Percentiles rank a stretch among this genome's conserved stretches.
phyloP scores from a whole-genome alignment of 2,329 filamentous ascomycete species.

The Orbilia javanica region DNA sequence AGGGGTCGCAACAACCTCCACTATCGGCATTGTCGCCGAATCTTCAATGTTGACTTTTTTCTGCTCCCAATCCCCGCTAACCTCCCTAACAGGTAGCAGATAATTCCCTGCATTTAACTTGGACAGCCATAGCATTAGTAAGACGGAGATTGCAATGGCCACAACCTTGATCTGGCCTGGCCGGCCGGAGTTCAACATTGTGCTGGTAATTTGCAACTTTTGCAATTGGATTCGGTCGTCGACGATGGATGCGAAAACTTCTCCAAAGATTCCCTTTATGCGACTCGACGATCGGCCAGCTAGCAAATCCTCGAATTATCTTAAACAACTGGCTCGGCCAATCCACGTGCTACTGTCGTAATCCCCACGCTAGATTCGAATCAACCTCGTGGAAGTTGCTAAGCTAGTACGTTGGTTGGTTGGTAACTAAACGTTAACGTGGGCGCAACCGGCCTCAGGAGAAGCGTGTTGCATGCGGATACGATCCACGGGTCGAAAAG shows the following conservation, averaged over 20 bases:
- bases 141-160: not conserved
- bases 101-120: not conserved
- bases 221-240: not conserved
- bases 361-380: not conserved
- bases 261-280: not conserved
- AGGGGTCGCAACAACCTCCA: not conserved
- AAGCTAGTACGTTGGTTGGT: not conserved
- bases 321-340: not conserved
- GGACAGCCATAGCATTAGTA: conserved; percentile 24
- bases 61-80: not conserved
- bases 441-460: not conserved
- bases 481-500: not conserved
- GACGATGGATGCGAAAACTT: not conserved
- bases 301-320: not conserved
- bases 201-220: not conserved
- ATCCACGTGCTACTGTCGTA: not conserved
- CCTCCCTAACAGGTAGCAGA: not conserved
- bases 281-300: not conserved
- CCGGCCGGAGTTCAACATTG: conserved; percentile 10
- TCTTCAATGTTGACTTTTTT: not conserved
- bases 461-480: not conserved
- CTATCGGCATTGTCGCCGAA: not conserved
- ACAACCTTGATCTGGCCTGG: not conserved
- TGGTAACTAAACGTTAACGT: too few species aligned
- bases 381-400: too few species aligned